Base-by-base conservation (phyloP, 2,329 filamentous ascomycete genomes). In the Colletotrichum sp. region DNA sequence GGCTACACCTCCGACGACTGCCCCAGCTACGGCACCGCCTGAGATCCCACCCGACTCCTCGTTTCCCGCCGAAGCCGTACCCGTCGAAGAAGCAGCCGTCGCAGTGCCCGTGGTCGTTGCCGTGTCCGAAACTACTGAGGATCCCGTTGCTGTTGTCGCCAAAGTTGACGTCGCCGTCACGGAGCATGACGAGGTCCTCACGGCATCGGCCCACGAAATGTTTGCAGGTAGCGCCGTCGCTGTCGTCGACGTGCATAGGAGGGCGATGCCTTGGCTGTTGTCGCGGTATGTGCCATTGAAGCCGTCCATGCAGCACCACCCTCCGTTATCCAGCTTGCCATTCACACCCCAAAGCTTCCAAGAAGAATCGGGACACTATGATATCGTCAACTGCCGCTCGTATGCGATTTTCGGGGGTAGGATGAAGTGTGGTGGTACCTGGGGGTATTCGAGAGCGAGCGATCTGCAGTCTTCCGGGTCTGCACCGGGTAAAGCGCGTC, bases 321-420 rank as follows among this genome's bases (percentile, higher is more conserved):
- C 70, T 15, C 70, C 70, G 2, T 58, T 66, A 28, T 67, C 62
- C 13, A 71, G 27, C 25, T n/a, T 66, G 5, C 62, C 62, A n/a
- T 43, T 32, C 8, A 71, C 61, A 7, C 70, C 70, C 70, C 70
- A 71, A 27, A 71, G 70, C 0, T 12, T 67, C 70, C 70, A 71
- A 1, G 32, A 28, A 18, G 62, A 39, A 2, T 71, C 61, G 15
- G 70, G 70, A 3, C 70, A 71, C 70, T 71, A 27, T 15, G 8
- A 5, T 5, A 25, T 32, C 9, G 43, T 56, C 27, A 66, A n/a
- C 12, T 30, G 27, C 22, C 16, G 25, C 39, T n/a, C 16, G 32
- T 32, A 66, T 30, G 16, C 8, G 36, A 48, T 16, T 5, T 22
- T 32, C 16, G 28, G 3, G 32, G 3, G 27, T 16, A 12, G 27